phyloP scores from a whole-genome alignment of 176 grass and related monocot genomes.

The Calamus simplicifolius region DNA sequence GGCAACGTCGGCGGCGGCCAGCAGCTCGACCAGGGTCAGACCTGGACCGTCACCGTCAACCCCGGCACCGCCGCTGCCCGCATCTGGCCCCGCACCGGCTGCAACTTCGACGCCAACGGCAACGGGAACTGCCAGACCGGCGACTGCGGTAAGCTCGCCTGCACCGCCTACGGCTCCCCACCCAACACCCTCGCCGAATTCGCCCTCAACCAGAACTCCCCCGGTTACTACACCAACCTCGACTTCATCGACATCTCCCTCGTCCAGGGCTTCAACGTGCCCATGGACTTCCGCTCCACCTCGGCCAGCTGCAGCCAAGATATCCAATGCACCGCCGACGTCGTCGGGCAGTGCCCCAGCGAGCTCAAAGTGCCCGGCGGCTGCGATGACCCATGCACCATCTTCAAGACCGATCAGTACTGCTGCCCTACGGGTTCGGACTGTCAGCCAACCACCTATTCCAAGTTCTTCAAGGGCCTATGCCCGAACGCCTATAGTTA shows the following conservation, averaged over 20 bases:
- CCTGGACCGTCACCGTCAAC: too few species aligned
- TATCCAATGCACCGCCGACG: conserved; percentile 8
- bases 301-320: conserved; percentile 7
- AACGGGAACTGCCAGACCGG: conserved; percentile 9
- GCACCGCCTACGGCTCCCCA: conserved; percentile 11
- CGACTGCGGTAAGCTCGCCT: conserved; percentile 33
- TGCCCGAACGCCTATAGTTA: conserved; percentile 46
- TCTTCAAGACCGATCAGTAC: conserved; percentile 29
- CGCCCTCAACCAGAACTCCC: conserved; percentile 16
- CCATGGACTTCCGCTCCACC: conserved; percentile 35
- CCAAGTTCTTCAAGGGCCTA: conserved; percentile 28
- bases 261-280: conserved; percentile 57
- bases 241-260: conserved; percentile 54
- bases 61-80: too few species aligned
- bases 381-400: conserved; percentile 34
- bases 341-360: conserved; percentile 29
- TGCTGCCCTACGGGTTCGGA: conserved; percentile 4
- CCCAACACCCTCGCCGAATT: conserved; percentile 43
- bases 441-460: conserved; percentile 34
- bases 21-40: too few species aligned
- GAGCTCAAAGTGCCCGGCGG: conserved; percentile 19
- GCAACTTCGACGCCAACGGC: too few species aligned
- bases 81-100: too few species aligned
- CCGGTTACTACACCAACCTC: background rate
- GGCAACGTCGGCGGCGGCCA: too few species aligned